Base-by-base conservation (phyloP, 2,329 filamentous ascomycete species). In the Trichoderma semiorbis region DNA sequence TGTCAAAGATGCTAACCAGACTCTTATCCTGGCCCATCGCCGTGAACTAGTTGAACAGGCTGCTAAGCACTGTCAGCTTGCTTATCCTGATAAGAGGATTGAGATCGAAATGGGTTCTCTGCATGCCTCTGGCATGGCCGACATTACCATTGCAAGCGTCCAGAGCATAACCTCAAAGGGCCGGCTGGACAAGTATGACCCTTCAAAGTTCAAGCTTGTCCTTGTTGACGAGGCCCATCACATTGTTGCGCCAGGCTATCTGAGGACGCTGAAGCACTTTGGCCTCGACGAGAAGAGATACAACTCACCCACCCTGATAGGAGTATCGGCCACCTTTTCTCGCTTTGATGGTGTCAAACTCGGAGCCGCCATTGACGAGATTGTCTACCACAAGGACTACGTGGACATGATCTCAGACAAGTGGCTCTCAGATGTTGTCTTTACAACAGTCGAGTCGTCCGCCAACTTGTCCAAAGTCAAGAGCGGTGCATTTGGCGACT, bases 171-270 rank as follows among this genome's bases (percentile, higher is more conserved):
- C 87, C 8, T 97, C 93, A 6, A 88, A 89, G 14, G 88, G 91
- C 67, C 89, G 96, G 2, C 86, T 98, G n/a, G 78, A 81, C 43
- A 98, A 97, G 78, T 98, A 95, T 77, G 89, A 97, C 75, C 92
- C 94, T 0, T 81, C 80, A 0, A 85, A 84, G 8, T 98, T 95
- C 85, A 99, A 99, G 81, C 88, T 99, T 0, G 84, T 99, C 0
- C 86, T 99, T 3, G 95, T 99, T 5, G 96, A 99, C 75, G 96
- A 99, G 82, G 96, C 95, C 5, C 96, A 99, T 80, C 96, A 99
- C 81, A 97, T 98, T 68, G 95, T 98, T 58, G 93, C 96, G 0
- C 86, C 89, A 2, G 90, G 90, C 8, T 98, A 98, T 78, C 85
- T 97, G 73, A 86, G 88, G 55, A 87, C 90, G 0, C 84, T 99